These are phyloP conservation scores for Xylariaceae sp. DNA, from an alignment of 2,329 filamentous ascomycete genomes.

Conservation along the genomic window DNA sequence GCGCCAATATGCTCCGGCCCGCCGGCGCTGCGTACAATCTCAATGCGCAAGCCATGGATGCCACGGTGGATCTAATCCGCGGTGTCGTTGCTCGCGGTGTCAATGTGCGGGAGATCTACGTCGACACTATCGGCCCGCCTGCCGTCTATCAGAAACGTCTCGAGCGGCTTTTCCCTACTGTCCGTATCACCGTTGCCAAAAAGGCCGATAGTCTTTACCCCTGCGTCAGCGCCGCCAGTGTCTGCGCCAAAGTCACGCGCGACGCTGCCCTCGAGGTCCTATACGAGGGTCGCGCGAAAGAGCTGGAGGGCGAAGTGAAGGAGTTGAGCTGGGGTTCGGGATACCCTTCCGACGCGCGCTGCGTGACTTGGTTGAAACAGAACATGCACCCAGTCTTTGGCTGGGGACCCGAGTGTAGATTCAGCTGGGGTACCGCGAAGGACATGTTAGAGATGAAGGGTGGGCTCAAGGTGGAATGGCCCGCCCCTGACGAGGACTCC, in stretches of 20 bases:
- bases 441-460: slow-evolving; percentile 80
- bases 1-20: slow-evolving; percentile 67
- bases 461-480: slow-evolving; percentile 77
- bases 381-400: slow-evolving; percentile 94
- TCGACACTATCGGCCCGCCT: slow-evolving; percentile 88
- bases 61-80: slow-evolving; percentile 75
- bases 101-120: slow-evolving; percentile 82
- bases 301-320: slow-evolving; percentile 31
- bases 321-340: slow-evolving; percentile 75
- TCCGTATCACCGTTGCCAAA: slow-evolving; percentile 70
- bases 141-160: slow-evolving; percentile 78
- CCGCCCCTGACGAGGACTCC: slow-evolving; percentile 59
- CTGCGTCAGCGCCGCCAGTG: slow-evolving; percentile 86
- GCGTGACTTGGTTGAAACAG: slow-evolving; percentile 70
- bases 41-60: slow-evolving; percentile 92
- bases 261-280: slow-evolving; percentile 82
- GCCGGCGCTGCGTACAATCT: slow-evolving; percentile 66
- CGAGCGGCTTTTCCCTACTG: slow-evolving; percentile 74
- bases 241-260: slow-evolving; percentile 92
- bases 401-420: slow-evolving; percentile 88
- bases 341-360: slow-evolving; percentile 83
- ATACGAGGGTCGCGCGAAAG: slow-evolving; percentile 48
- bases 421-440: slow-evolving; percentile 93
- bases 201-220: slow-evolving; percentile 93
- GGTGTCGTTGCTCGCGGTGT: slow-evolving; percentile 72